Evolutionary conservation across 2,329 filamentous ascomycete genomes (phyloP), one percentile per base, ranked within the genome.

Genomic region (Hypoxylon sp.): DNA sequence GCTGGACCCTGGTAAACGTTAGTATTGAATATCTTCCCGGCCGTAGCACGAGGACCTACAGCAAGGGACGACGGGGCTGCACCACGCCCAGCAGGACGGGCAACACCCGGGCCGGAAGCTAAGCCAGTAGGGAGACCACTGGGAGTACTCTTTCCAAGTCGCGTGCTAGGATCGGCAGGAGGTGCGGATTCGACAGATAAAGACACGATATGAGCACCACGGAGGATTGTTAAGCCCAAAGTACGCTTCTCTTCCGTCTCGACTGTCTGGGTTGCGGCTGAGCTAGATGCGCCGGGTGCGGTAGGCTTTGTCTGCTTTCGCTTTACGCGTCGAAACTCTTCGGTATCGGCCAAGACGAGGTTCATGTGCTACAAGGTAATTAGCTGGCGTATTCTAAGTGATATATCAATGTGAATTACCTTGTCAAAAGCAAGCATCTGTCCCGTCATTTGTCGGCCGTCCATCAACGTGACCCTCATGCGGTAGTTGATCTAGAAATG

Each of bases 391-490:
- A 39, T 42, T 47, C 8, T 2, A 55, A n/a, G 1, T 3, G 6
- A 42, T 32, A 11, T 1, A 57, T 57, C 8, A 7, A 42, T 37
- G 35, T 15, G 7, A 65, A 75, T 65, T 82, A 95, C 93, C 89
- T 98, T 98, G 82, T 99, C 96, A 78, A 98, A 99, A 60, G 96
- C 96, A 74, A 99, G 89, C 93, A 99, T 97, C 82, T 98, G 94
- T 69, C 94, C 96, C 44, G 94, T 94, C 91, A 99, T 97, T 82
- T 98, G 93, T 78, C 96, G 91, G 72, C 93, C 93, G 84, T 99
- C 96, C 79, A 93, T 93, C 80, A 99, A 88, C 62, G 94, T 98
- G 72, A 98, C 92, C 80, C 95, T 92, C 94, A 99, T 98, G 83
- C 95, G 93, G 87, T 97, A 98, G 86, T 99, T 98, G 88, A 99